Percentiles rank a stretch among this genome's conserved stretches.
Conservation (phyloP, 2,329 filamentous ascomycete genomes). For the Apiospora aurea region DNA sequence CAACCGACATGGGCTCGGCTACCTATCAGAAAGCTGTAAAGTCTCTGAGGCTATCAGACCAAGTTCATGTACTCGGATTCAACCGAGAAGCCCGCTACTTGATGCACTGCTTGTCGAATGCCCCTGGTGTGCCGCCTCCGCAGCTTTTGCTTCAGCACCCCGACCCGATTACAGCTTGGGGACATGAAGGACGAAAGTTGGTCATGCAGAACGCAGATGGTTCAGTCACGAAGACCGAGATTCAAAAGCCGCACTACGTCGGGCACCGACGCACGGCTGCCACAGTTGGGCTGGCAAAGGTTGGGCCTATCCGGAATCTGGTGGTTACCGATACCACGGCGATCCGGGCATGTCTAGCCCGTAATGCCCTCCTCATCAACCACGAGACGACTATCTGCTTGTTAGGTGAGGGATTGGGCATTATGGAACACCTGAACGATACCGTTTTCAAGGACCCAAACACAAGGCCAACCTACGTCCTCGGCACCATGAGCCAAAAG, state of each 20-base stretch:
- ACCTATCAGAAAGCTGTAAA: slow-evolving; percentile 4
- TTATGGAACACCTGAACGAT: slow-evolving; percentile 78
- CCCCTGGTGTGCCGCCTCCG: slow-evolving; percentile 67
- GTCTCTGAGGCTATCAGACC: slow-evolving; percentile 41
- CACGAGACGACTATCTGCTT: slow-evolving; percentile 76
- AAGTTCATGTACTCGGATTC: slow-evolving; percentile 67
- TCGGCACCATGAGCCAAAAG: slow-evolving; percentile 66
- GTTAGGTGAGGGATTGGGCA: slow-evolving; percentile 82
- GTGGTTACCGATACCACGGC: slow-evolving; percentile 32
- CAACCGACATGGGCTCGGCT: slow-evolving; percentile 6
- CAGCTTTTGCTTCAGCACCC: slow-evolving; percentile 66
- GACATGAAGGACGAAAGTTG: slow-evolving; percentile 51
- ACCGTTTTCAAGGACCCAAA: slow-evolving; percentile 72
- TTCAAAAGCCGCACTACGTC: slow-evolving; percentile 37
- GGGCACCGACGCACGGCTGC: slow-evolving; percentile 1
- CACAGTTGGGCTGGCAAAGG: slow-evolving; percentile 8
- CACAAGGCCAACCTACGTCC: slow-evolving; percentile 76
- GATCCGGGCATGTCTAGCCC: slow-evolving; percentile 31
- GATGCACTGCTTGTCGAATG: slow-evolving; percentile 67
- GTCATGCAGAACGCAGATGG: slow-evolving; percentile 51
- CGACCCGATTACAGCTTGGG: slow-evolving; percentile 53
- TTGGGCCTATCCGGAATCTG: slow-evolving; percentile 34
- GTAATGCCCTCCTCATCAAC: slow-evolving; percentile 44
- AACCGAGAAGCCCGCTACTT: slow-evolving; percentile 71
- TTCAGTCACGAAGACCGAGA: slow-evolving; percentile 33